Evolutionary conservation across 1,284 basidiomycete species (phyloP).

Genomic region (Ceratobasidium sp.): DNA sequence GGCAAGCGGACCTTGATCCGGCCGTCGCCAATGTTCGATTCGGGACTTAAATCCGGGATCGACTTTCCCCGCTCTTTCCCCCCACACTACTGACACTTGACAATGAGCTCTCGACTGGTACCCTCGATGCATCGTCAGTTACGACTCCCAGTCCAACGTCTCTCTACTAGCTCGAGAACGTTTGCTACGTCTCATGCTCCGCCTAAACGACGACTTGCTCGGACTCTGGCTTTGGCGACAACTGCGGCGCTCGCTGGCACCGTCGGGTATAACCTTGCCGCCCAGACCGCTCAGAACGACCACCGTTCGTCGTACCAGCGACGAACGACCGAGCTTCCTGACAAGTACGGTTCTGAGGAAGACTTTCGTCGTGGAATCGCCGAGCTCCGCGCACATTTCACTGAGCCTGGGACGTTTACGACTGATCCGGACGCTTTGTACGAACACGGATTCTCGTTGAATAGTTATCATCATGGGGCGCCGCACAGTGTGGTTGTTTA

Average conservation of each 20-base stretch:
- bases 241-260: slow-evolving; percentile 38
- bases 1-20: slow-evolving; percentile 35
- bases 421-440: slow-evolving; percentile 47
- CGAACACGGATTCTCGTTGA: slow-evolving; percentile 49
- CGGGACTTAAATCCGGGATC: slow-evolving; percentile 24
- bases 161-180: slow-evolving; percentile 7
- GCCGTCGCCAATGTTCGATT: neutral
- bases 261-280: slow-evolving; percentile 37
- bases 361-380: slow-evolving; percentile 49
- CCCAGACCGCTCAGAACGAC: slow-evolving; percentile 18
- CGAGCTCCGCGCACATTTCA: slow-evolving; percentile 44
- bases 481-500: slow-evolving; percentile 64
- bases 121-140: slow-evolving; percentile 29
- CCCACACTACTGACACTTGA: slow-evolving; percentile 13
- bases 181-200: slow-evolving; percentile 25
- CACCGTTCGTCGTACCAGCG: slow-evolving; percentile 41
- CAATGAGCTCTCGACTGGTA: slow-evolving; percentile 24
- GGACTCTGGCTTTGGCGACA: slow-evolving; percentile 26
- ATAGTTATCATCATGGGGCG: slow-evolving; percentile 56
- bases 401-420: slow-evolving; percentile 44
- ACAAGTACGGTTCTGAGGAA: slow-evolving; percentile 48
- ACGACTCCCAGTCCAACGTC: slow-evolving; percentile 11
- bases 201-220: slow-evolving; percentile 39
- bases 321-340: slow-evolving; percentile 23
- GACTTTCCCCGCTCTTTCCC: slow-evolving; percentile 29